phyloP scores from a whole-genome alignment of 2,329 filamentous ascomycete species.

The Cordyceps cateniannulata region DNA sequence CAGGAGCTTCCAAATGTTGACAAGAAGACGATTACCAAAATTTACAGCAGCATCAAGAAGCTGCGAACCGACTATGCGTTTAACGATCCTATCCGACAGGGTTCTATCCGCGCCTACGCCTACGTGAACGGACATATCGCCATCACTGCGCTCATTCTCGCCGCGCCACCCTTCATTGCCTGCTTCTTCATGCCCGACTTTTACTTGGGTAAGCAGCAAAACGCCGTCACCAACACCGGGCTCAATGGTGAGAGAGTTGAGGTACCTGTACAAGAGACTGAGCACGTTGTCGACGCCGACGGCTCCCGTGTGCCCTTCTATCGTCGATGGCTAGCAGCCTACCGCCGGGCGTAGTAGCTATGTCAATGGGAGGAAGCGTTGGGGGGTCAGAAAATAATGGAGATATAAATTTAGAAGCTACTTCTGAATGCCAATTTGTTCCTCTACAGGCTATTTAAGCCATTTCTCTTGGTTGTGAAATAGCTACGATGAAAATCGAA shows the following conservation, averaged over 20 bases:
- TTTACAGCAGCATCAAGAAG: slow-evolving; percentile 2
- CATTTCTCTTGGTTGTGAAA: too few species aligned
- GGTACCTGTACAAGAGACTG: background rate
- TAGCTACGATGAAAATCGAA: too few species aligned
- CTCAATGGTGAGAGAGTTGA: background rate
- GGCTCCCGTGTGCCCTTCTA: background rate
- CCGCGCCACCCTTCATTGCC: slow-evolving; percentile 25
- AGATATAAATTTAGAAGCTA: too few species aligned
- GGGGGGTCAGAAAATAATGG: too few species aligned
- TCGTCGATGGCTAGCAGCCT: background rate
- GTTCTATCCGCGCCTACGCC: slow-evolving; percentile 26
- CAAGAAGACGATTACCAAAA: slow-evolving; percentile 15
- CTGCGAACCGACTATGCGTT: slow-evolving; percentile 11
- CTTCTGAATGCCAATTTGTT: too few species aligned
- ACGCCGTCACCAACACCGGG: slow-evolving; percentile 23
- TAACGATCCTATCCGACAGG: slow-evolving; percentile 17
- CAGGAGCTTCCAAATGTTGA: slow-evolving; percentile 20
- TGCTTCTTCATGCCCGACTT: slow-evolving; percentile 33
- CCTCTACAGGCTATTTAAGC: too few species aligned
- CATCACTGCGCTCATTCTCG: background rate
- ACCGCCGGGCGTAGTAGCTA: background rate
- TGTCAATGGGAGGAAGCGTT: background rate
- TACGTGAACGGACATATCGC: slow-evolving; percentile 8
- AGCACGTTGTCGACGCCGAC: background rate
- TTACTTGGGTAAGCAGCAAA: slow-evolving; percentile 26